phyloP scores from a whole-genome alignment of 371 early-diverging fungal species.

The Parasitella parasitica region DNA sequence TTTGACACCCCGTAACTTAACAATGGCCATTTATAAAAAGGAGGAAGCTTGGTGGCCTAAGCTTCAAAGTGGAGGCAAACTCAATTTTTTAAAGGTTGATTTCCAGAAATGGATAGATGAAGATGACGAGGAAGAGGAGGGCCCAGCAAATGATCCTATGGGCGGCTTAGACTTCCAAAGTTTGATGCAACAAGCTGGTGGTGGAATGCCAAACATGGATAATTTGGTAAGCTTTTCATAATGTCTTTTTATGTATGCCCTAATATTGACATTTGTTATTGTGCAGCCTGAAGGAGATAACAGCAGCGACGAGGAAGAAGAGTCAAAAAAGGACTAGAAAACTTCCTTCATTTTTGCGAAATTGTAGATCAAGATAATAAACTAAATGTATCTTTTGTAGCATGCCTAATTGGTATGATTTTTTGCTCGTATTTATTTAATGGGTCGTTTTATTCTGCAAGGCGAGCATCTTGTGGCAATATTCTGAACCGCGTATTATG shows the following conservation, averaged over 20 bases:
- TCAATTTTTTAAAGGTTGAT: conserved; percentile 86
- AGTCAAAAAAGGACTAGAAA: conserved; percentile 9
- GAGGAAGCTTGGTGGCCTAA: conserved; percentile 85
- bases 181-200: conserved; percentile 43
- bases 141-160: conserved; percentile 33
- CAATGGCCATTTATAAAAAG: conserved; percentile 70
- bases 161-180: conserved; percentile 51
- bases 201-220: conserved; percentile 49
- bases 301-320: conserved; percentile 27
- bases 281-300: conserved; percentile 47
- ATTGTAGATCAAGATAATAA: conserved; percentile 4
- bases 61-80: conserved; percentile 73
- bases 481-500: too few species aligned
- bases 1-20: conserved; percentile 65
- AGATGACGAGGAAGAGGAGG: conserved; percentile 90
- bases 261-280: too few species aligned
- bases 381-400: conserved; percentile 1
- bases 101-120: conserved; percentile 92
- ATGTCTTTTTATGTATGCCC: neutral
- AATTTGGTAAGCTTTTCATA: conserved; percentile 35
- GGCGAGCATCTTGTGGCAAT: too few species aligned
- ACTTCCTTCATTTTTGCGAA: neutral
- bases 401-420: too few species aligned
- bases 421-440: too few species aligned
- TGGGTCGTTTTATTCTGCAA: too few species aligned